Evolutionary conservation across 2,329 filamentous ascomycete species (phyloP).

Genomic region (Sporothrix euskadiensis): DNA sequence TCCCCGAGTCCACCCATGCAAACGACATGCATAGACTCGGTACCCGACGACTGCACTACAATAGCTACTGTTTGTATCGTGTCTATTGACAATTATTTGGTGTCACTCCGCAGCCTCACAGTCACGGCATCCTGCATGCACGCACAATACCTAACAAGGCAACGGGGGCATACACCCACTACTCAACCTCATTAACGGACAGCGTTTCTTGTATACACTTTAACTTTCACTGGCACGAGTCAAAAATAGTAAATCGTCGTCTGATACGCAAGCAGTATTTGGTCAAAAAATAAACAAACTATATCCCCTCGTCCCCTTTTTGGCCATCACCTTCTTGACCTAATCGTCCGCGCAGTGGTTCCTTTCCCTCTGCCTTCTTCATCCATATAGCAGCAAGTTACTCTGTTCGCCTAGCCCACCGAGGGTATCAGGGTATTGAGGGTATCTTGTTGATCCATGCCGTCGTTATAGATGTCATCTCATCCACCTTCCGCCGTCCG

Average conservation of each 20-base stretch:
- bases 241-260: not conserved
- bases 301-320: not conserved
- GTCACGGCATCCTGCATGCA: not conserved
- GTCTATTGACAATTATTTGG: not conserved
- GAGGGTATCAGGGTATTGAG: not conserved
- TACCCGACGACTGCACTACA: not conserved
- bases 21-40: not conserved
- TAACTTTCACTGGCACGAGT: no score
- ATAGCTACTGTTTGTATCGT: not conserved
- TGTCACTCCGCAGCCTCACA: not conserved
- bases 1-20: not conserved
- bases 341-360: no score
- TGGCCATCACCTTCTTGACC: not conserved
- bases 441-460: not conserved
- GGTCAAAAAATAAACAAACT: slow-evolving; percentile 1
- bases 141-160: not conserved
- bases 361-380: not conserved
- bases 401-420: not conserved
- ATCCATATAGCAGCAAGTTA: slow-evolving; percentile 8
- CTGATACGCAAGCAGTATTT: not conserved
- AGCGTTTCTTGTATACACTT: not conserved
- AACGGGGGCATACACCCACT: not conserved
- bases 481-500: not conserved
- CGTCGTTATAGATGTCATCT: not conserved
- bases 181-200: not conserved